Base-by-base conservation (phyloP, 139 green algal genomes). In the Chlorella sp. region DNA sequence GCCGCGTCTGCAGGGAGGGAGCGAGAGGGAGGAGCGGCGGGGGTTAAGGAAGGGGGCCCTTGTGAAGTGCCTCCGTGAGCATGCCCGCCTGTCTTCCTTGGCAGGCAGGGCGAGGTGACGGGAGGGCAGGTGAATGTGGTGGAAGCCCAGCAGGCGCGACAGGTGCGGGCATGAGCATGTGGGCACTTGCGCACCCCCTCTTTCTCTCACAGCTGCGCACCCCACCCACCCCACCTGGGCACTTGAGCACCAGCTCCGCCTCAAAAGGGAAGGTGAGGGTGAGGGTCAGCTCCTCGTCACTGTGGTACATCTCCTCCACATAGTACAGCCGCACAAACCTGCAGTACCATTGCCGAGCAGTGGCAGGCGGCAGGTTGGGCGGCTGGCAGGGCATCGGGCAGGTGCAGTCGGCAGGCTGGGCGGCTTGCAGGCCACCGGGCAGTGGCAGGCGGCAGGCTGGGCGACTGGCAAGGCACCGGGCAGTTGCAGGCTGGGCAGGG, bases 291-390 rank as follows among this genome's bases (percentile, higher is more conserved):
- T 89, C 36, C 60, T 28, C 42, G 19, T 69, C 66, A 30, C 75
- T 24, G 48, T 61, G 61, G 21, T 48, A 36, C 64, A 91, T 18
- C 36, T 91, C 89, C 68, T 94, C 85, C 0, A 94, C 83, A 81
- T 94, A 94, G 83, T 91, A 94, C 60, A 94, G 83, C 40, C 88
- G 76, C 22, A 89, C 89, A 73, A 86, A 90, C 61, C 87, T 90
- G 87, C 61, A 3, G 21, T 71, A 71, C 64, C 21, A 71, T 57
- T 9, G 48, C 48, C n/a, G n/a, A n/a, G 48, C 48, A 57, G 48
- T 57, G 9, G 32, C 18, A 84, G 22, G 26, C 19, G 78, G 34
- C 11, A 32, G 57, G 53, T 53, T 53, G 39, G 37, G 39, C 39
- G 77, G 39, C 9, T n/a, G 18, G 40, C 19, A 61, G 14, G 22